Base-by-base conservation (phyloP, 768 basidiomycete genomes). In the Rhodotorula diobovata region DNA sequence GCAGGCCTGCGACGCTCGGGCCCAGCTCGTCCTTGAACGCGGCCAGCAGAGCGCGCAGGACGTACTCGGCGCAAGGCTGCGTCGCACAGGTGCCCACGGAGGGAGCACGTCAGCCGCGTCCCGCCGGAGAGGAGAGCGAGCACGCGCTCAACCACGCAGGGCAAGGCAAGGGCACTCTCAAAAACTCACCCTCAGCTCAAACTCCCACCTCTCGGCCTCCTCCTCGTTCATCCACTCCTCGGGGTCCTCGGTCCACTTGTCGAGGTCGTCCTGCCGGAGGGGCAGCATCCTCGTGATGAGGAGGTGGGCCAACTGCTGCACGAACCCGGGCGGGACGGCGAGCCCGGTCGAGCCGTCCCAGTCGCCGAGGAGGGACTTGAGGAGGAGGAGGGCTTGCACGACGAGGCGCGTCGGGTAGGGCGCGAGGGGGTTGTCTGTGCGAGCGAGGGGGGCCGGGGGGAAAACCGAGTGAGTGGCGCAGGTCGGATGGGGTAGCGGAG, bases 211-310 rank as follows among this genome's bases (percentile, higher is more conserved):
- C 50, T 94, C 93, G 54, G 87, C 46, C 50, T 92, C 91, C 80
- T 97, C 93, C 18, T 86, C 80, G 69, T 91, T 90, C 20, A 95
- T 86, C 91, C 93, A 99, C 76, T 94, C 91, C 82, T 99, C 95
- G 0, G 94, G 93, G 78, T 94, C 91, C 25, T 85, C 84, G 81
- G 88, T 84, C 90, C 94, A 93, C 10, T 84, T 85, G 73, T 91
- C 87, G 18, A 97, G 84, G 79, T 97, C 95, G 3, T 84, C 81
- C 11, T 89, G 84, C 64, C 89, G 89, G 56, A 99, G 82, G 21
- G 91, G 91, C 79, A 99, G 87, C 77, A 95, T 88, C 16, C 89
- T 86, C 34, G 87, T 88, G 32, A 99, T 85, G 16, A 99, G 85
- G 14, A 93, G 81, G 70, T 86, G 83, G 20, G 62, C 46, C 88